Evolutionary conservation across 2,329 filamentous ascomycete species (phyloP).

Genomic region (Hypoxylon sp.): DNA sequence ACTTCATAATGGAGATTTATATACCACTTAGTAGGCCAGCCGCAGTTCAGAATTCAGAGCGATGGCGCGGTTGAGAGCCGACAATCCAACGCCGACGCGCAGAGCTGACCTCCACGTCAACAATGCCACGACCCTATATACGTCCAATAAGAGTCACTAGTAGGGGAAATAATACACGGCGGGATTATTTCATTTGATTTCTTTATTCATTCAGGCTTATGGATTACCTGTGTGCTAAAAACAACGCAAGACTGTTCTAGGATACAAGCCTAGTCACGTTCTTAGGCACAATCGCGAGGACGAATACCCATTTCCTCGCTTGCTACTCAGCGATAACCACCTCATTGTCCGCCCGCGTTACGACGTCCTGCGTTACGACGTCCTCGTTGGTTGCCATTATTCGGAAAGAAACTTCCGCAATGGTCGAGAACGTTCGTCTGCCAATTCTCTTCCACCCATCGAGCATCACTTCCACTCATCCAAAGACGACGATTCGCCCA

Average conservation of each 20-base stretch:
- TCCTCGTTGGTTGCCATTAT: neutral
- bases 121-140: neutral
- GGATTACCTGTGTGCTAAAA: neutral
- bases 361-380: neutral
- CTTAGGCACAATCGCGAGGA: neutral
- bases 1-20: too few relatives aligned
- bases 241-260: neutral
- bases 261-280: neutral
- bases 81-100: neutral
- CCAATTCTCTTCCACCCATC: constrained; percentile 16
- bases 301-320: neutral
- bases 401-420: constrained; percentile 25
- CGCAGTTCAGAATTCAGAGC: too few relatives aligned
- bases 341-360: neutral
- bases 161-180: neutral
- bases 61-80: too few relatives aligned
- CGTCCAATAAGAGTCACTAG: neutral
- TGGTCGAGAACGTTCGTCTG: neutral
- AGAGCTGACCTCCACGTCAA: neutral
- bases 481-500: constrained; percentile 9
- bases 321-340: neutral
- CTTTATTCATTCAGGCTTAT: neutral
- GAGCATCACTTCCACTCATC: constrained; percentile 22
- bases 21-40: too few relatives aligned
- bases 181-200: neutral